phyloP scores from a whole-genome alignment of 1,284 basidiomycete genomes.

The Vanrija sp. region DNA sequence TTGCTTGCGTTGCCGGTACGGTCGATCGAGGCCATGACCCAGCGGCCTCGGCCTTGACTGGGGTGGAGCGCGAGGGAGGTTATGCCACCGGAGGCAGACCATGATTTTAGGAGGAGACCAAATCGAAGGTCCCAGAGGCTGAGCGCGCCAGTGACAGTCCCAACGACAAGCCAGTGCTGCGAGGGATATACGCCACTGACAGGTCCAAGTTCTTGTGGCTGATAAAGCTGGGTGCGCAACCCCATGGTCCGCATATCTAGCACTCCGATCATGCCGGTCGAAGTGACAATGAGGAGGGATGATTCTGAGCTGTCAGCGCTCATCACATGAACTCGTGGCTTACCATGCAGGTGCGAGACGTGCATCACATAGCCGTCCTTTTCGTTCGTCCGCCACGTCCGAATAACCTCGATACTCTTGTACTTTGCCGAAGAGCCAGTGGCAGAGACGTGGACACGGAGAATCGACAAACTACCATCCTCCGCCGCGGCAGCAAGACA shows the following conservation, averaged over 20 bases:
- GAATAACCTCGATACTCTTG: conserved; percentile 64
- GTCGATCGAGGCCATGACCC: conserved; percentile 72
- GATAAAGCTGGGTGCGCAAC: conserved; percentile 67
- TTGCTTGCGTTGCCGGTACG: conserved; percentile 27
- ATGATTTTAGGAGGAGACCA: conserved; percentile 79
- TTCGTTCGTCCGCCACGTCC: conserved; percentile 27
- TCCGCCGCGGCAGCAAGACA: conserved; percentile 84
- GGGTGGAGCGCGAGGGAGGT: conserved; percentile 66
- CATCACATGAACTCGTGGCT: not conserved
- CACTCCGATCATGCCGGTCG: conserved; percentile 69
- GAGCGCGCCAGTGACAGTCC: conserved; percentile 76
- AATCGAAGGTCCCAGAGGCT: conserved; percentile 93
- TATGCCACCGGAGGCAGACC: conserved; percentile 65
- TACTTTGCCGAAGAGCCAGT: conserved; percentile 69
- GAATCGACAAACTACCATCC: conserved; percentile 77
- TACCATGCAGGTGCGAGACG: conserved; percentile 35
- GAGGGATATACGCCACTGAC: conserved; percentile 78
- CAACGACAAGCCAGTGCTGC: conserved; percentile 80
- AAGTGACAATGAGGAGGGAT: conserved; percentile 74
- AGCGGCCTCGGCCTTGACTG: conserved; percentile 67
- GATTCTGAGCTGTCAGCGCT: conserved; percentile 33
- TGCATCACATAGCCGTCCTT: conserved; percentile 32
- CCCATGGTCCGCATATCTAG: conserved; percentile 84
- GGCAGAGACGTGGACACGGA: conserved; percentile 68
- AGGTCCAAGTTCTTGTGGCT: conserved; percentile 79